Evolutionary conservation across 2,329 filamentous ascomycete genomes (phyloP), one percentile per base, ranked within the genome.

Genomic region (Diplodia scrobiculata): DNA sequence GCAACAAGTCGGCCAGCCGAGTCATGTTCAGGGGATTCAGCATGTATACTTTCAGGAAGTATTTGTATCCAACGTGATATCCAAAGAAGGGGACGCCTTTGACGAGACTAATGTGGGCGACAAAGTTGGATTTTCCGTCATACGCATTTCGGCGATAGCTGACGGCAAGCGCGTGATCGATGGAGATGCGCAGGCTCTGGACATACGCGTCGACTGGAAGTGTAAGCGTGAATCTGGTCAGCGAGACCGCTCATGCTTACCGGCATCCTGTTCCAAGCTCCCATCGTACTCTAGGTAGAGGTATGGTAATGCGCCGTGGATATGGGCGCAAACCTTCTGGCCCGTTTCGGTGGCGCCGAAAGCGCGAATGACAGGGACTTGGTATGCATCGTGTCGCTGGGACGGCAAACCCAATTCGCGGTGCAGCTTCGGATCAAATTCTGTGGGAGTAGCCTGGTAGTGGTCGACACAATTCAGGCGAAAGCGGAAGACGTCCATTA

Each of bases 11-110:
- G 29, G 91, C 87, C 67, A 98, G 82, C 36, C 94, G 87, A n/a
- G 89, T 92, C 86, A 95, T 96, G 68, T 94, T 86, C 51, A 87
- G 77, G 0, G 95, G 94, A 72, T 96, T 96, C 71, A 96, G 85
- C 79, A 98, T 85, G 76, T 99, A 98, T 66, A 99, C 90, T 77
- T 99, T 99, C 72, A 97, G 86, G 73, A 91, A 99, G 77, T 90
- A 91, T 51, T 86, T 88, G 77, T 96, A 96, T 65, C 96, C 95
- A 62, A 98, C 92, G 77, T 96, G 86, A 74, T 95, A 98, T 19
- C 95, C 96, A 75, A 96, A 99, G 79, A 97, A 99, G 0, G 96
- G 95, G 21, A 96, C 84, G 3, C 92, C 95, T 76, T 99, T 98
- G 69, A 96, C 90, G 5, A 97, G 82, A 6, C 91, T 94, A 73